Percentiles rank a stretch among this genome's conserved stretches.
phyloP scores from a whole-genome alignment of 2,329 filamentous ascomycete species.

The Stenocarpella maydis region DNA sequence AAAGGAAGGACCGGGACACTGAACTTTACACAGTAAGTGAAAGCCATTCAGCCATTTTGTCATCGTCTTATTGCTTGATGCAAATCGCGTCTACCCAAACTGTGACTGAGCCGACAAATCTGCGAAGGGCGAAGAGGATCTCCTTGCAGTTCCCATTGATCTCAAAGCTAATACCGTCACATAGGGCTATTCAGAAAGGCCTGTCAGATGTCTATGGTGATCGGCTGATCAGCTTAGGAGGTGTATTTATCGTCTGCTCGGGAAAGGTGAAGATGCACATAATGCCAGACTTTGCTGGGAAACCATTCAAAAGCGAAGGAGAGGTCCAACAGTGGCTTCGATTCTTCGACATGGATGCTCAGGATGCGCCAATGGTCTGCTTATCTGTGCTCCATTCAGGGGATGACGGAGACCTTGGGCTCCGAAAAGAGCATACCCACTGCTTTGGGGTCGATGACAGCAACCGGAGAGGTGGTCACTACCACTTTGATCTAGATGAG shows the following conservation, averaged over 20 bases:
- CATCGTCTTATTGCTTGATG: too few relatives aligned
- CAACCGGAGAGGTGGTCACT: constrained; percentile 51
- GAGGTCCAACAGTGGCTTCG: constrained; percentile 50
- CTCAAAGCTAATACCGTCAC: too few relatives aligned
- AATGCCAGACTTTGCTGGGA: constrained; percentile 54
- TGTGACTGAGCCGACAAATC: too few relatives aligned
- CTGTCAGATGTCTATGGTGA: constrained; percentile 46
- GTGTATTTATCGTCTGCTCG: constrained; percentile 49
- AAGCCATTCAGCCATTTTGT: too few relatives aligned
- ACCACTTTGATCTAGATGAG: constrained; percentile 51
- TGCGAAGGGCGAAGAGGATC: too few relatives aligned
- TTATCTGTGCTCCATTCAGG: constrained; percentile 52
- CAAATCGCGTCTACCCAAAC: too few relatives aligned
- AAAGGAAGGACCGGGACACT: constrained; percentile 41
- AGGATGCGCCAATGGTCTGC: constrained; percentile 49
- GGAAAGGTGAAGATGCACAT: constrained; percentile 51
- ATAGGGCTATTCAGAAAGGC: constrained; percentile 43
- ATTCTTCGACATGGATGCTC: constrained; percentile 49
- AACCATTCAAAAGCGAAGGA: constrained; percentile 42
- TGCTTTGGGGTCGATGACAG: constrained; percentile 47
- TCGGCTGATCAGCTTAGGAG: constrained; percentile 49
- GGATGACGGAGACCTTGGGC: constrained; percentile 46
- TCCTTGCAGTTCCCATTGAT: too few relatives aligned
- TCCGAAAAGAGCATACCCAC: constrained; percentile 59
- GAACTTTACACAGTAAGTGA: constrained; percentile 49